Base-by-base conservation (phyloP, 352 stramenopile species). In the Globisporangium canariense region DNA sequence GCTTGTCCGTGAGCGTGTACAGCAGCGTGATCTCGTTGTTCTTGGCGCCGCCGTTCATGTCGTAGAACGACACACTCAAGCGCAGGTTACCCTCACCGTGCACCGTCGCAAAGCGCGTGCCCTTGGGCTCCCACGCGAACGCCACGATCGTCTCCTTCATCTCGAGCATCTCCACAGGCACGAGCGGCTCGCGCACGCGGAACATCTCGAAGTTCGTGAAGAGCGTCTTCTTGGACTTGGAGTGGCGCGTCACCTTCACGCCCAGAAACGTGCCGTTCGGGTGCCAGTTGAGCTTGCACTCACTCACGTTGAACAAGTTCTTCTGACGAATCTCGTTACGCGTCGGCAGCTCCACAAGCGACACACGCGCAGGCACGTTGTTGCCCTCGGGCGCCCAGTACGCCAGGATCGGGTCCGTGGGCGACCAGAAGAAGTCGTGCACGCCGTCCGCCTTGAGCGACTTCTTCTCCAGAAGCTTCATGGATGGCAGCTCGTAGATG, bases 161-260 rank as follows among this genome's bases (percentile, higher is more conserved):
- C 76, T 99, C 96, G 14, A 99, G 78, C 91, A 99, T 99, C 77
- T 99, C 97, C 3, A 99, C 96, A 0, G 97, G 97, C 67, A 99
- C 90, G 57, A 97, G 93, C 38, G 86, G 58, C 69, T 99, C 95
- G 50, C 90, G 91, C 47, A 99, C 79, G 59, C 97, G 86, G 82
- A 99, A 99, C 49, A 99, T 79, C 76, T 99, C 97, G 73, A 99
- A 97, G 74, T 99, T 99, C 60, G 98, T 99, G 83, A 98, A 99
- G 52, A 98, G 83, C 41, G 97, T 99, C 86, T 99, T 99, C 82
- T 99, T 99, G 4, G 82, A 92, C 81, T 94, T 96, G 69, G 83
- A 93, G 77, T 94, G 85, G 43, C 87, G 83, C 54, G 85, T 94
- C 22, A 95, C 89, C 71, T 94, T 93, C 32, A 94, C 92, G 60